These are phyloP conservation scores for Hypholoma sublateritium DNA, from an alignment of 768 basidiomycete genomes.

Conservation along the genomic window DNA sequence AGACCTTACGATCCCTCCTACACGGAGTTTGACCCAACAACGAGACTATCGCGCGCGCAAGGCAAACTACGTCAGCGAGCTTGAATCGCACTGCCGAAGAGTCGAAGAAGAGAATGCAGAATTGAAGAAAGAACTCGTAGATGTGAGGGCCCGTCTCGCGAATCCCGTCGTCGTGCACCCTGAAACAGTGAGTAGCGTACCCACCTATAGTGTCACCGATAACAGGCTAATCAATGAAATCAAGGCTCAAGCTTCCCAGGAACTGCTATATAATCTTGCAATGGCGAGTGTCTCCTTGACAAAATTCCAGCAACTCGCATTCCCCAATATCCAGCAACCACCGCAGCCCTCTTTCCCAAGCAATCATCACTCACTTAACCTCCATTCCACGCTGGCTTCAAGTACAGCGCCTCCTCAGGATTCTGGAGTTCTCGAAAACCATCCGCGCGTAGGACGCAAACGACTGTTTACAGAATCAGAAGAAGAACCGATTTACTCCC, in stretches of 20 bases:
- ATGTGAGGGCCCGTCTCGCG: conserved; percentile 38
- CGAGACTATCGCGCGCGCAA: conserved; percentile 66
- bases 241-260: conserved; percentile 52
- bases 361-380: background rate
- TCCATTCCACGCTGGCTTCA: background rate
- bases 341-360: background rate
- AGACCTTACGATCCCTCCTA: conserved; percentile 58
- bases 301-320: conserved; percentile 51
- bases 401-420: background rate
- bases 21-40: conserved; percentile 59
- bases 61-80: conserved; percentile 52
- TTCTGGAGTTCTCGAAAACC: background rate
- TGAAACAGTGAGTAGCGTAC: conserved; percentile 29
- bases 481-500: conserved; percentile 22
- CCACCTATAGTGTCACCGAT: background rate
- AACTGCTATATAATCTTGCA: conserved; percentile 49
- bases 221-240: conserved; percentile 9
- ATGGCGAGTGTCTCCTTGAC: conserved; percentile 48
- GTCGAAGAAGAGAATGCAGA: conserved; percentile 55
- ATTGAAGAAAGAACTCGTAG: conserved; percentile 48
- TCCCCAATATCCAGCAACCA: conserved; percentile 25
- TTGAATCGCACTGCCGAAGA: conserved; percentile 53
- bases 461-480: conserved; percentile 29
- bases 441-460: conserved; percentile 22
- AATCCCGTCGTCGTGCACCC: conserved; percentile 27